Evolutionary conservation across 2,329 filamentous ascomycete species (phyloP), one percentile per base, ranked within the genome.

Genomic region (Xylariaceae sp.): DNA sequence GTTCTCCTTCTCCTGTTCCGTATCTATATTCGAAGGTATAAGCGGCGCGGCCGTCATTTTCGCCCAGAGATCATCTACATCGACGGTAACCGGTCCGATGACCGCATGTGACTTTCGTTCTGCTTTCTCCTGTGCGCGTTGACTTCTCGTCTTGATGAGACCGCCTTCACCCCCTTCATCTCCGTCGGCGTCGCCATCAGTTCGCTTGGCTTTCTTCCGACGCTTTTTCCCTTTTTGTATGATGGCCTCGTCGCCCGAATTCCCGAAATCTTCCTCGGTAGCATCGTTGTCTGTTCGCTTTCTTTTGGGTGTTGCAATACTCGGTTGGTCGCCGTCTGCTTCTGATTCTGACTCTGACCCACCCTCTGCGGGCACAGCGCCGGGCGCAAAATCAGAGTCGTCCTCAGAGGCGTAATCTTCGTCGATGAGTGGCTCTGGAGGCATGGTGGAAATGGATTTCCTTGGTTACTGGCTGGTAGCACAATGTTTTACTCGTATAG

Each of bases 351-450:
- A 83, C 79, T 80, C 78, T 0, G 79, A 80, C 12, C 74, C 77
- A 14, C 76, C 79, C 28, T 77, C 78, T n/a, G 73, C 71, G 33
- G 74, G 67, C 24, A 69, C 79, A 16, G 78, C 78, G 41, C 85
- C 86, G n/a, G 83, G 84, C 21, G 86, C 82, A 60, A 91, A 91
- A 69, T 91, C 88, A 8, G 88, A 89, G 69, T 92, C 89, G 64
- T 91, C 86, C 3, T 87, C 87, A 1, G 88, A 90, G 14, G 80
- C 84, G 66, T 91, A 91, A 28, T 84, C 80, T 16, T 81, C 79
- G 48, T 79, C 75, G 45, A 70, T 68, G 53, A 72, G 63, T 17
- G 73, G 71, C 44, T 79, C 78, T 44, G 73, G 67, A 11, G 75
- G 65, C 81, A 83, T 84, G 49, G 60, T 74, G 51, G 43, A 26